These are phyloP conservation scores for Aspergillus costaricaensis DNA, from an alignment of 2,329 filamentous ascomycete species.

Conservation along the genomic window DNA sequence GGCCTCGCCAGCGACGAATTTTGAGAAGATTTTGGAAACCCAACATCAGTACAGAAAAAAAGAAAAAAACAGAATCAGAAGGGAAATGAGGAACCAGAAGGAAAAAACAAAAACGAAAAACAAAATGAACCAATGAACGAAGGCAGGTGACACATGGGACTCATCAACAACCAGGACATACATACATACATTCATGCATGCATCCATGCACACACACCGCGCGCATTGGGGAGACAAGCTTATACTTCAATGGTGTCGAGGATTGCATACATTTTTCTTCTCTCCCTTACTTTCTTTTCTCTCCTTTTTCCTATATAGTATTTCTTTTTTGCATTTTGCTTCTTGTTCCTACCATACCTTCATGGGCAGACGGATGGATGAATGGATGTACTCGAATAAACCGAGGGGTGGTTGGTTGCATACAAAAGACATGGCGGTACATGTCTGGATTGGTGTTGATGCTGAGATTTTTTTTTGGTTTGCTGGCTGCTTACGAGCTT, in stretches of 20 bases:
- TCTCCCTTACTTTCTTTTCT: not conserved
- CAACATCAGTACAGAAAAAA: constrained; percentile 1
- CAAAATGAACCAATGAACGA: not conserved
- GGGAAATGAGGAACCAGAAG: not conserved
- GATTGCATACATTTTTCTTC: constrained; percentile 12
- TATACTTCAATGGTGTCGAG: constrained; percentile 1
- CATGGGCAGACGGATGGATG: no score
- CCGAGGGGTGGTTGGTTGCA: constrained; percentile 2
- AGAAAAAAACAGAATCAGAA: not conserved
- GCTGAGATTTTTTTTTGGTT: not conserved
- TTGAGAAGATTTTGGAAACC: constrained; percentile 2
- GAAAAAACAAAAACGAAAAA: no score
- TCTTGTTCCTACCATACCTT: not conserved
- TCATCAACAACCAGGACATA: constrained; percentile 2
- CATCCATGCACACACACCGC: constrained; percentile 3
- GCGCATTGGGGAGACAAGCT: constrained; percentile 6
- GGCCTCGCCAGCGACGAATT: constrained; percentile 12
- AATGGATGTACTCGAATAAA: constrained; percentile 1
- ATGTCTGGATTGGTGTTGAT: constrained; percentile 8
- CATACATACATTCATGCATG: not conserved
- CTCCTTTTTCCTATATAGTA: not conserved
- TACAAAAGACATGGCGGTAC: constrained; percentile 6
- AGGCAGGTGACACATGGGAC: constrained; percentile 8
- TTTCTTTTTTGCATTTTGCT: constrained; percentile 2
- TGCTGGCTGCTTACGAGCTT: not conserved